Percentiles rank a stretch among this genome's conserved stretches.
phyloP scores from a whole-genome alignment of 768 basidiomycete genomes.

The Boletus fagicola region DNA sequence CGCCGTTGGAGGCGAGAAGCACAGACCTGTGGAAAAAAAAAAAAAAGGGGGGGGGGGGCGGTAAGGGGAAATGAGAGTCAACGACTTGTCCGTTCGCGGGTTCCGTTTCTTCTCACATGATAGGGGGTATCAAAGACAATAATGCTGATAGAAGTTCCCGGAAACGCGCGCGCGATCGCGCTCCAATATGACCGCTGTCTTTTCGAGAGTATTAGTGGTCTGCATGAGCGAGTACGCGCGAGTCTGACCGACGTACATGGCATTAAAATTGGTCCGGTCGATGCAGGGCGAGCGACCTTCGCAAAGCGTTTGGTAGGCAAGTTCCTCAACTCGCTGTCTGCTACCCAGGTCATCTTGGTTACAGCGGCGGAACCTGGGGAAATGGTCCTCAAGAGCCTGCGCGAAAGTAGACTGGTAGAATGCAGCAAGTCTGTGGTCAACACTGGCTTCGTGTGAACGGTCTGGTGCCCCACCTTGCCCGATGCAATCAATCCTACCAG shows the following conservation, averaged over 20 bases:
- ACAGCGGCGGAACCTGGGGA: constrained; percentile 64
- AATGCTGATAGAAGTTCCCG: constrained; percentile 63
- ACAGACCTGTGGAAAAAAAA: constrained; percentile 48
- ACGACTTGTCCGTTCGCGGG: constrained; percentile 2
- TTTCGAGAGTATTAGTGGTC: constrained; percentile 7
- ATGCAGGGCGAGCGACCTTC: constrained; percentile 73
- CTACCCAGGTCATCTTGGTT: constrained; percentile 80
- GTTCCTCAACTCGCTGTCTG: constrained; percentile 60
- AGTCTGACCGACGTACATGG: constrained; percentile 43
- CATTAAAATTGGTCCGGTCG: constrained; percentile 76
- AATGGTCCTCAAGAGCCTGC: constrained; percentile 57
- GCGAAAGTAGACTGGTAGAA: constrained; percentile 59
- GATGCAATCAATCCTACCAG: constrained; percentile 73
- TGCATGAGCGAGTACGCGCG: neutral
- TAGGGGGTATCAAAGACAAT: constrained; percentile 78
- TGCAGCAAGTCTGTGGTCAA: constrained; percentile 1
- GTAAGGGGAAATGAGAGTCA: constrained; percentile 14
- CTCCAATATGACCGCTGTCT: constrained; percentile 78
- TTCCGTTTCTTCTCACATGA: constrained; percentile 47
- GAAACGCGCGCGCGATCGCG: constrained; percentile 64
- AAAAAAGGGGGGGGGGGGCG: no score
- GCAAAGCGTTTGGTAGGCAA: constrained; percentile 50
- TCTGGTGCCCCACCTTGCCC: constrained; percentile 52
- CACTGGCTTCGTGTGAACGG: neutral
- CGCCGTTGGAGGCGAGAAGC: constrained; percentile 57